Percentiles rank a stretch among this genome's conserved stretches.
phyloP scores from a whole-genome alignment of 1,284 basidiomycete species.

The Trametes pubescens region DNA sequence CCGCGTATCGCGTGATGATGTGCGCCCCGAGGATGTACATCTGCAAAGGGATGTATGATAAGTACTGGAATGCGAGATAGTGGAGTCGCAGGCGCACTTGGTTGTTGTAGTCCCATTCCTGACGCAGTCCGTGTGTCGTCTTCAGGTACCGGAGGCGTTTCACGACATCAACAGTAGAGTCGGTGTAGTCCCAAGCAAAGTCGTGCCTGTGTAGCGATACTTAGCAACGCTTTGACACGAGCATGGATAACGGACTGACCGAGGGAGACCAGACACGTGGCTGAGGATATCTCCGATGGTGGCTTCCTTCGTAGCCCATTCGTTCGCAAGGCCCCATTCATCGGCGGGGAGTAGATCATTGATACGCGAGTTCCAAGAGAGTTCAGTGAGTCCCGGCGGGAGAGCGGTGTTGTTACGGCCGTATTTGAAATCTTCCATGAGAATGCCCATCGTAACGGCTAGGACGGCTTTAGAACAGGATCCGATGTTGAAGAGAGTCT shows the following conservation, averaged over 20 bases:
- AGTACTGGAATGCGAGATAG: background rate
- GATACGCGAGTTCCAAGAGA: slow-evolving; percentile 47
- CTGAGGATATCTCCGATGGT: slow-evolving; percentile 45
- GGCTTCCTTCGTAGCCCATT: slow-evolving; percentile 46
- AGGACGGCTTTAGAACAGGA: slow-evolving; percentile 56
- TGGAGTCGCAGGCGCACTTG: slow-evolving; percentile 35
- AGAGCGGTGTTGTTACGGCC: slow-evolving; percentile 33
- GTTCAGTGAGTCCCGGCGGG: slow-evolving; percentile 18
- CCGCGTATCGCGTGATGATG: slow-evolving; percentile 48
- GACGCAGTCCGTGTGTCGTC: slow-evolving; percentile 50
- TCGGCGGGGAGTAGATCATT: slow-evolving; percentile 46
- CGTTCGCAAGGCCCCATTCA: slow-evolving; percentile 49
- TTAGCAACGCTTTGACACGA: too few species aligned
- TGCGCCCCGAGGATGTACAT: slow-evolving; percentile 36
- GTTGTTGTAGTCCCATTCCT: slow-evolving; percentile 53
- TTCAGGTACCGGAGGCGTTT: slow-evolving; percentile 44
- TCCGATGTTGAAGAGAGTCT: slow-evolving; percentile 51
- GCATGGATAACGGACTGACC: background rate
- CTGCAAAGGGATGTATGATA: background rate
- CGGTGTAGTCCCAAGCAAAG: slow-evolving; percentile 40
- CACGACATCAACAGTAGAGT: slow-evolving; percentile 41
- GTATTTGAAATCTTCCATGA: slow-evolving; percentile 35
- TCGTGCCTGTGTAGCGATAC: slow-evolving; percentile 41
- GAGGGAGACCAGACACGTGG: slow-evolving; percentile 21
- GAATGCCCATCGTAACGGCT: slow-evolving; percentile 42